Base-by-base conservation (phyloP, 345 rosid genomes). In the Eucalyptus decipiens region DNA sequence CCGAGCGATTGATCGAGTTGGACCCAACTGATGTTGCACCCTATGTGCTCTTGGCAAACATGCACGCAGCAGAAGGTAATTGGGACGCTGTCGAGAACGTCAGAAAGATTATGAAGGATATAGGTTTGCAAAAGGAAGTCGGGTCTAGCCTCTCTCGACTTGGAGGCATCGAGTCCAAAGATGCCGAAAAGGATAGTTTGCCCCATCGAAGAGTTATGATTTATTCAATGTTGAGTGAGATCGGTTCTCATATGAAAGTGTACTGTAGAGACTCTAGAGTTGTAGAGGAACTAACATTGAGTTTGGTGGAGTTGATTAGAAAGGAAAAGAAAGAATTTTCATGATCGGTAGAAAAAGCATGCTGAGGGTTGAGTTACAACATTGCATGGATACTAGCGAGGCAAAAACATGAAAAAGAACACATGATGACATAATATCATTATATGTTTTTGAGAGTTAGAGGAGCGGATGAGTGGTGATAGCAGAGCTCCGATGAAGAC, bases 51-150 rank as follows among this genome's bases (percentile, higher is more conserved):
- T 88, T 94, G 54, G 92, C 95, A 88, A 92, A 92, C 92, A 90
- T 90, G 51, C 91, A 94, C 92, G 95, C 95, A 34, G 87, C 91
- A 76, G 93, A 92, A 90, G 95, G 95, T 86, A 94, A 91, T 80
- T 96, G 95, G 96, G 91, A 90, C 6, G 92, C 91, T 48, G 93
- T 93, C 48, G 98, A 95, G 91, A 90, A 87, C 47, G 88, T 93
- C 85, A 93, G 96, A 91, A 91, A 65, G 88, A 88, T 92, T 80
- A 91, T 95, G 88, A 89, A 89, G 90, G 94, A 94, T 65, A 90
- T 80, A 60, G 91, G 91, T 34, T 87, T 94, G 45, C 88, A 88
- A 42, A 92, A 89, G 87, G 86, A 86, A 58, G 86, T 87, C 13
- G 72, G 89, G 85, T 90, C 88, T 87, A 90, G 90, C 87, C 12